Conservation (phyloP, 73 alveolate species). For the Paraurostyla sp. region DNA sequence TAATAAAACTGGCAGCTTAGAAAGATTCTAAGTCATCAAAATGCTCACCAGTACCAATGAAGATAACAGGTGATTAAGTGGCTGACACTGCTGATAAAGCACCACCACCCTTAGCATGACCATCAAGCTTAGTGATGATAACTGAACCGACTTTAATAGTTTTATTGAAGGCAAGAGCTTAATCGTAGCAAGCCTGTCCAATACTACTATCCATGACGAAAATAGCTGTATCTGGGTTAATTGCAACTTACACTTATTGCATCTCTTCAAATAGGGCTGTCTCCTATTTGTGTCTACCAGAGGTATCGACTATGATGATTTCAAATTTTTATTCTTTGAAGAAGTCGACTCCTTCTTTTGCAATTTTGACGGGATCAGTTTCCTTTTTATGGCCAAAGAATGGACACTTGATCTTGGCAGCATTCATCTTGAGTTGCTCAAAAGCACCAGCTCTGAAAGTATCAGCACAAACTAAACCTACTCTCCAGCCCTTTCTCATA, state of each 20-base stretch:
- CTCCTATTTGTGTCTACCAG: slow-evolving; percentile 99
- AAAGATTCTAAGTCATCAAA: slow-evolving; percentile 97
- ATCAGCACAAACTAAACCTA: slow-evolving; percentile 98
- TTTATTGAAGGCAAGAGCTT: slow-evolving; percentile 97
- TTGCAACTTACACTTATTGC: slow-evolving; percentile 97
- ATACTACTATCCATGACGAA: slow-evolving; percentile 98
- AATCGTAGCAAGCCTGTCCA: slow-evolving; percentile 97
- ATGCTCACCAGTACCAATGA: slow-evolving; percentile 99
- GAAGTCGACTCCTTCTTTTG: slow-evolving; percentile 96
- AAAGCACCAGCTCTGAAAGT: slow-evolving; percentile 99
- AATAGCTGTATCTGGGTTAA: slow-evolving; percentile 96
- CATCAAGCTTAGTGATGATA: slow-evolving; percentile 98
- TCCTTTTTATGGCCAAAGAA: slow-evolving; percentile 96
- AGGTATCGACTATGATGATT: slow-evolving; percentile 98
- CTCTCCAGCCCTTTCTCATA: slow-evolving; percentile 98
- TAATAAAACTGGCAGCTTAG: slow-evolving; percentile 96
- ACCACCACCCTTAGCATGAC: slow-evolving; percentile 99
- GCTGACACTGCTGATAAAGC: slow-evolving; percentile 96
- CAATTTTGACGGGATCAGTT: slow-evolving; percentile 99
- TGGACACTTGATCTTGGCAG: slow-evolving; percentile 95
- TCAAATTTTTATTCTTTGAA: slow-evolving; percentile 95
- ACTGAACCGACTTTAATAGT: slow-evolving; percentile 99
- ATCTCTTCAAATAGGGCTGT: slow-evolving; percentile 98
- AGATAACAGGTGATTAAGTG: slow-evolving; percentile 97
- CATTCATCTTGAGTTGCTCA: slow-evolving; percentile 99